phyloP scores from a whole-genome alignment of 257 asterid genomes.

The Solanum arcanum region DNA sequence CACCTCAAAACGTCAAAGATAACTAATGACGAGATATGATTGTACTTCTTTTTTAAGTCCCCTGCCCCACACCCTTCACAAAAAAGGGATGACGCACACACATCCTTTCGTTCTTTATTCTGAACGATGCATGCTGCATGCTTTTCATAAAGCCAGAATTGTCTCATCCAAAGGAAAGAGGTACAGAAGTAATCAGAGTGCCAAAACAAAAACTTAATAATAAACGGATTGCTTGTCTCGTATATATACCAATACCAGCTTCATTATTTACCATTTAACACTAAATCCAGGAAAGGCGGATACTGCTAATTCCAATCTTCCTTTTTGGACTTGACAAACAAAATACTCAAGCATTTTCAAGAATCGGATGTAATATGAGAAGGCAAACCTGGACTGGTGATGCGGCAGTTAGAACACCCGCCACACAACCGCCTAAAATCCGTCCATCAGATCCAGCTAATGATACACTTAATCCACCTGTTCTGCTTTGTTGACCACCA shows the following conservation, averaged over 20 bases:
- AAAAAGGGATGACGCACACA: background rate
- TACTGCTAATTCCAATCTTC: background rate
- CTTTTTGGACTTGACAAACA: background rate
- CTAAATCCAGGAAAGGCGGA: background rate
- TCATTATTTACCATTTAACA: background rate
- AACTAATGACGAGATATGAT: background rate
- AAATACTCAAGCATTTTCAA: background rate
- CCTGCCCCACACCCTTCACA: background rate
- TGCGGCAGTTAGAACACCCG: constrained; percentile 45
- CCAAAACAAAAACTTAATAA: background rate
- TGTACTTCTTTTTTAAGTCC: background rate
- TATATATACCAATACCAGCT: background rate
- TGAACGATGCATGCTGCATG: background rate
- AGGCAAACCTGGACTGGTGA: constrained; percentile 51
- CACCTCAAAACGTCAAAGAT: background rate
- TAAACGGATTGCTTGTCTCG: background rate
- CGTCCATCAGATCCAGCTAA: constrained; percentile 61
- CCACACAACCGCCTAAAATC: constrained; percentile 62
- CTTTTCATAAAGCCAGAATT: background rate
- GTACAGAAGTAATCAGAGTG: background rate
- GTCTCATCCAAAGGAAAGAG: background rate
- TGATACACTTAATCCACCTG: constrained; percentile 45
- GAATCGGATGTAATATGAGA: background rate
- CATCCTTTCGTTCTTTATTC: background rate
- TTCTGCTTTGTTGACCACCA: constrained; percentile 41